Percentiles rank a stretch among this genome's conserved stretches.
phyloP scores from a whole-genome alignment of 2,329 filamentous ascomycete species.

The Colletotrichum scovillei region DNA sequence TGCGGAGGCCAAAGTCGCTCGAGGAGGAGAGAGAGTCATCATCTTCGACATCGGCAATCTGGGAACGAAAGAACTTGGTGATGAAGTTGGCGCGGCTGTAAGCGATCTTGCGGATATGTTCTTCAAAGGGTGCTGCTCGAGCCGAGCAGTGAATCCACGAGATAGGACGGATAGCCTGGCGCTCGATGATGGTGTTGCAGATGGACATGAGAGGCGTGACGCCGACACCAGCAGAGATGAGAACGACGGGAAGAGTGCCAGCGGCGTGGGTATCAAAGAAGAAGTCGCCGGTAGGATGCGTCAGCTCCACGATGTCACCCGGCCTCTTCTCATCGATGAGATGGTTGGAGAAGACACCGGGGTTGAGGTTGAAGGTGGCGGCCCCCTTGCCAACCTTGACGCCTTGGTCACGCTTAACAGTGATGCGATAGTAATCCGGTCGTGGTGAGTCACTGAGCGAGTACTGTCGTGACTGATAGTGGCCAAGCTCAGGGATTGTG shows the following conservation, averaged over 20 bases:
- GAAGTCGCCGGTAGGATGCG: conserved; percentile 75
- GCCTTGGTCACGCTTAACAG: conserved; percentile 74
- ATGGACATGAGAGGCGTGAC: conserved; percentile 71
- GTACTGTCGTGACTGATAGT: conserved; percentile 77
- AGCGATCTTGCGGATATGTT: conserved; percentile 59
- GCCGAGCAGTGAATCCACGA: conserved; percentile 70
- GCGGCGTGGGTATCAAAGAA: conserved; percentile 58
- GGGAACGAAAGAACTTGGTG: conserved; percentile 62
- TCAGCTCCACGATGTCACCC: conserved; percentile 73
- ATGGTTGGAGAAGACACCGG: conserved; percentile 76
- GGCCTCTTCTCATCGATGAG: conserved; percentile 71
- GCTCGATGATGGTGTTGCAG: conserved; percentile 62
- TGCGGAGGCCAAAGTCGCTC: conserved; percentile 51
- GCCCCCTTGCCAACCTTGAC: conserved; percentile 49
- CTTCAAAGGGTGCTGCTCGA: conserved; percentile 61
- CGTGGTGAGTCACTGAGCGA: conserved; percentile 75
- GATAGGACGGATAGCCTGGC: conserved; percentile 59
- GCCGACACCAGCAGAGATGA: conserved; percentile 72
- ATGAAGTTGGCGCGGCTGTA: conserved; percentile 48
- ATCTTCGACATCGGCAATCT: conserved; percentile 55
- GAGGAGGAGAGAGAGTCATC: conserved; percentile 56
- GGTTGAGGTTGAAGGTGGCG: conserved; percentile 59
- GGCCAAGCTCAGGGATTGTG: conserved; percentile 65
- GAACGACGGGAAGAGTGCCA: conserved; percentile 62
- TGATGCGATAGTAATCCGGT: conserved; percentile 75